phyloP scores from a whole-genome alignment of 2,329 filamentous ascomycete species.

The Fusarium nisikadoi region DNA sequence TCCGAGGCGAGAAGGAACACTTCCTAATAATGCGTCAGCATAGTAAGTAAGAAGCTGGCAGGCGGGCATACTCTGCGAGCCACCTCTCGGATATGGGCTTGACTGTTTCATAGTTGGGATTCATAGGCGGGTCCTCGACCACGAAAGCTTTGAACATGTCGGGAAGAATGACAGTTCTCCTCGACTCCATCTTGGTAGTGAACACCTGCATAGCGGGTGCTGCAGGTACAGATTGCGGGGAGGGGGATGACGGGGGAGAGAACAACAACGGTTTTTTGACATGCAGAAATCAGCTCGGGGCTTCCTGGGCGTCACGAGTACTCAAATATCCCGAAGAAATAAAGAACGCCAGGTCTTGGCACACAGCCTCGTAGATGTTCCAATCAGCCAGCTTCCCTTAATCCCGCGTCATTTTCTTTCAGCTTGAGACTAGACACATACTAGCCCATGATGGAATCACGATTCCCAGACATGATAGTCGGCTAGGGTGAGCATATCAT shows the following conservation, averaged over 20 bases:
- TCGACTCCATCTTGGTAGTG: background rate
- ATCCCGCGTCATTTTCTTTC: background rate
- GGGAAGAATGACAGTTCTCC: background rate
- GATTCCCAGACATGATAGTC: background rate
- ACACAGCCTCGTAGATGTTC: background rate
- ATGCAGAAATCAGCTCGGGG: background rate
- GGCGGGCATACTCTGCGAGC: constrained; percentile 8
- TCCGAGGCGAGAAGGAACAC: constrained; percentile 5
- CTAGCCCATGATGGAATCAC: background rate
- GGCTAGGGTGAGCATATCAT: background rate
- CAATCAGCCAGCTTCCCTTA: background rate
- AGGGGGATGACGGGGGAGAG: background rate
- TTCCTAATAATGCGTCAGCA: background rate
- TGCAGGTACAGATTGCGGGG: background rate
- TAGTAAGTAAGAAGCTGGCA: rapidly evolving
- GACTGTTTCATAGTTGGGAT: constrained; percentile 4
- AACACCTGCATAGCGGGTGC: background rate
- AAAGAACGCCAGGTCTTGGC: background rate
- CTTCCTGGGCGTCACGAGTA: background rate
- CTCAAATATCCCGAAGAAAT: background rate
- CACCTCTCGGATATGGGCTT: constrained; percentile 16
- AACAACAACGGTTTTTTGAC: background rate
- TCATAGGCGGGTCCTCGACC: constrained; percentile 1
- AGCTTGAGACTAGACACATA: background rate
- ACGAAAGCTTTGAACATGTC: constrained; percentile 14